These are phyloP conservation scores for Sugiyamaella americana DNA, from an alignment of 805 yeast species.

Conservation along the genomic window DNA sequence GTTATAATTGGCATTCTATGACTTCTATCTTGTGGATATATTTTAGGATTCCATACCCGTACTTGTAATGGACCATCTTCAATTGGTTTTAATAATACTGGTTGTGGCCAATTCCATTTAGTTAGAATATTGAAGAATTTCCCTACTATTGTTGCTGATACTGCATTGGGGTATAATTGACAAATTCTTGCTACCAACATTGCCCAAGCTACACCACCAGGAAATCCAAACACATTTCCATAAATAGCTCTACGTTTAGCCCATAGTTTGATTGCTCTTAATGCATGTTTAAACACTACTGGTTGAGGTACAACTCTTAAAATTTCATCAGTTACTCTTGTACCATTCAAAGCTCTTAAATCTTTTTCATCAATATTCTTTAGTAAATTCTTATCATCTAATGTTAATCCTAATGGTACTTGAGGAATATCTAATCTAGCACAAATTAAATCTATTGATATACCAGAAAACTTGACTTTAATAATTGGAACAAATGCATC, in stretches of 20 bases:
- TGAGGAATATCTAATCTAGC: conserved; percentile 80
- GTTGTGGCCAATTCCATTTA: conserved; percentile 98
- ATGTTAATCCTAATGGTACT: conserved; percentile 66
- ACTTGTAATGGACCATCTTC: conserved; percentile 98
- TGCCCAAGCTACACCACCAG: conserved; percentile 99
- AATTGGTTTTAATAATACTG: conserved; percentile 83
- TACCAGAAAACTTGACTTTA: conserved; percentile 79
- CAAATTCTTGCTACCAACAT: conserved; percentile 98
- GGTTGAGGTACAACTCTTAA: conserved; percentile 86
- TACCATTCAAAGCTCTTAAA: conserved; percentile 85
- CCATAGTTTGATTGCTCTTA: conserved; percentile 92
- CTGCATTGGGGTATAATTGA: conserved; percentile 94
- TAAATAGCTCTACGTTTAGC: conserved; percentile 92
- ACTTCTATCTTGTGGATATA: conserved; percentile 81
- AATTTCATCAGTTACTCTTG: conserved; percentile 95
- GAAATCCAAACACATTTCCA: conserved; percentile 93
- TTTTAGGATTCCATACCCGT: conserved; percentile 91
- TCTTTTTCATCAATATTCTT: conserved; percentile 89
- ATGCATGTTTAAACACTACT: conserved; percentile 84
- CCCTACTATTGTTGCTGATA: conserved; percentile 82
- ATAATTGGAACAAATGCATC: conserved; percentile 98
- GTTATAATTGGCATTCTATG: conserved; percentile 98
- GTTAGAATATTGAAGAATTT: conserved; percentile 81
- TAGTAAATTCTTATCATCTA: conserved; percentile 78
- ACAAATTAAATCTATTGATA: conserved; percentile 86